Conservation (phyloP, 495 filamentous ascomycete species). For the Penicillium soppii region DNA sequence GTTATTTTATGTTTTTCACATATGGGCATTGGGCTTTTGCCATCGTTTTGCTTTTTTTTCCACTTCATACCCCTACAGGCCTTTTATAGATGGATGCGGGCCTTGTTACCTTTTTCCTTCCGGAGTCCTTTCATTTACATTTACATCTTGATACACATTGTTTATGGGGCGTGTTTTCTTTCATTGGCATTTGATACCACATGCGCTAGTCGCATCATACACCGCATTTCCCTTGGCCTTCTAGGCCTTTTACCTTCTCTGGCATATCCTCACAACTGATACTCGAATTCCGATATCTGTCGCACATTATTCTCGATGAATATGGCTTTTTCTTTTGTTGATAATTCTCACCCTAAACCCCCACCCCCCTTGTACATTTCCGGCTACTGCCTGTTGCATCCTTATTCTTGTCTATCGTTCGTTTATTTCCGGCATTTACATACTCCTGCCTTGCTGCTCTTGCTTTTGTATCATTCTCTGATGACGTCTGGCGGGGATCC, state of each 20-base stretch:
- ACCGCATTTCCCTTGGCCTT: constrained; percentile 22
- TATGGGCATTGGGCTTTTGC: constrained; percentile 13
- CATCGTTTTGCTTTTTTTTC: constrained; percentile 21
- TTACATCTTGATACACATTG: constrained; percentile 15
- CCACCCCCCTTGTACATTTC: constrained; percentile 25
- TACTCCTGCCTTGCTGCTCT: constrained; percentile 13
- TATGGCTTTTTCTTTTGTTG: constrained; percentile 36
- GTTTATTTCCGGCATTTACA: constrained; percentile 21
- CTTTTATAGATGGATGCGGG: constrained; percentile 40
- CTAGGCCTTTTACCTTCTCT: constrained; percentile 3
- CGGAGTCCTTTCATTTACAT: constrained; percentile 28
- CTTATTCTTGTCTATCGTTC: constrained; percentile 15
- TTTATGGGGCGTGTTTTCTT: constrained; percentile 21
- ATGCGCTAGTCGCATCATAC: constrained; percentile 39
- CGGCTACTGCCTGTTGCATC: constrained; percentile 10
- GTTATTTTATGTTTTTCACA: constrained; percentile 16
- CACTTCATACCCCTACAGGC: constrained; percentile 45
- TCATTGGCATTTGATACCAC: constrained; percentile 31
- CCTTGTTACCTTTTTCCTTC: constrained; percentile 35
- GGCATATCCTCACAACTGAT: constrained; percentile 22
- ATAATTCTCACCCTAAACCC: constrained; percentile 18
- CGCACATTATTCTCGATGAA: constrained; percentile 19
- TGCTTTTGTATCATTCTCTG: constrained; percentile 17
- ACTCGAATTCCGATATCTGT: constrained; percentile 12
- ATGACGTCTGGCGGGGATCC: constrained; percentile 25